These are phyloP conservation scores for Syzygium aqueum DNA, from an alignment of 345 rosid genomes.

Conservation along the genomic window DNA sequence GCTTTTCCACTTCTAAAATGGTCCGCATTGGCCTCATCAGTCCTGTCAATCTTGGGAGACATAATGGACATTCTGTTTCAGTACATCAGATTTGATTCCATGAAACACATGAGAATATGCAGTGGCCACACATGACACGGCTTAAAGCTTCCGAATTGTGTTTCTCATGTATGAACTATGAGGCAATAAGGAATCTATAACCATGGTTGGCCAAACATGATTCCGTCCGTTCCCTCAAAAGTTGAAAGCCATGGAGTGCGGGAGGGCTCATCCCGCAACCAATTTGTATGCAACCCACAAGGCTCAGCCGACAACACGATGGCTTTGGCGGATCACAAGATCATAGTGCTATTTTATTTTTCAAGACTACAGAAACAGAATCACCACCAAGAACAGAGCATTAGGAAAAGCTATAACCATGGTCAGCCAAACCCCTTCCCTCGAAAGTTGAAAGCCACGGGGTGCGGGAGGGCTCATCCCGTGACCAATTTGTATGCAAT, in stretches of 20 bases:
- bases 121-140: background rate
- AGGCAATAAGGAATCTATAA: background rate
- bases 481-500: background rate
- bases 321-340: too few relatives aligned
- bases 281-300: background rate
- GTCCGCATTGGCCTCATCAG: background rate
- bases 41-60: background rate
- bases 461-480: background rate
- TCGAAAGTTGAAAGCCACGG: background rate
- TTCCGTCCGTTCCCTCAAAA: background rate
- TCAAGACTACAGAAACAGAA: too few relatives aligned
- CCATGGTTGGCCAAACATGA: accelerated
- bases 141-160: background rate
- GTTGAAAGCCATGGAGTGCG: background rate
- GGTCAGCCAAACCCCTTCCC: background rate
- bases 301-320: background rate
- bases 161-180: background rate
- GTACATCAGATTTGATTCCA: background rate
- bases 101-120: background rate
- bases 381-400: too few relatives aligned
- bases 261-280: background rate
- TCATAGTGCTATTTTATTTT: too few relatives aligned
- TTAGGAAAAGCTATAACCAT: too few relatives aligned
- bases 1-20: background rate
- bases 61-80: background rate